Conservation (phyloP, 495 filamentous ascomycete species). For the Penicillium subrubescens region DNA sequence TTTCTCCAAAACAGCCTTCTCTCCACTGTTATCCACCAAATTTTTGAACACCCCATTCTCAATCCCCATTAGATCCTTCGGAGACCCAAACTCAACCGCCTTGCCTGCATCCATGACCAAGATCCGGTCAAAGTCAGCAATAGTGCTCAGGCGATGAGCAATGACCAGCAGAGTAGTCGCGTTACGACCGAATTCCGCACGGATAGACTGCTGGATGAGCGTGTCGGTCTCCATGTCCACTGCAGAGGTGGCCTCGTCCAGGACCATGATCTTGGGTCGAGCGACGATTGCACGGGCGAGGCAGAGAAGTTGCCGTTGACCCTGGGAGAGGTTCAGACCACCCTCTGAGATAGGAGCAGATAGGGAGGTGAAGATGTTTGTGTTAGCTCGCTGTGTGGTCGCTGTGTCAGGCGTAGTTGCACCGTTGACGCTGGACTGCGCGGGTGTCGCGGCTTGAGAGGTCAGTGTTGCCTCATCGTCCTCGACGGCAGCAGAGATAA, state of each 20-base stretch:
- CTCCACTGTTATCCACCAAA: slow-evolving; percentile 77
- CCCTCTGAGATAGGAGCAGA: slow-evolving; percentile 69
- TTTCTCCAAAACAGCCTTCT: slow-evolving; percentile 60
- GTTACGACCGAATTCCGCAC: slow-evolving; percentile 71
- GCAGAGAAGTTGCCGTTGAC: slow-evolving; percentile 86
- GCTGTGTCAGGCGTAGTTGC: slow-evolving; percentile 31
- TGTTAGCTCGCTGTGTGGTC: slow-evolving; percentile 45
- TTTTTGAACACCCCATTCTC: slow-evolving; percentile 62
- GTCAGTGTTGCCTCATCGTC: slow-evolving; percentile 40
- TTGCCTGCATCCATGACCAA: slow-evolving; percentile 76
- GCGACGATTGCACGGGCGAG: slow-evolving; percentile 84
- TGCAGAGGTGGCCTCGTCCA: slow-evolving; percentile 88
- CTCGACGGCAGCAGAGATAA: slow-evolving; percentile 49
- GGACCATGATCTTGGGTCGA: slow-evolving; percentile 79
- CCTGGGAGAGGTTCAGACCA: slow-evolving; percentile 81
- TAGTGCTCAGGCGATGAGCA: slow-evolving; percentile 83
- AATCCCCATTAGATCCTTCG: slow-evolving; percentile 65
- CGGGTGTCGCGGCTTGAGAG: slow-evolving; percentile 33
- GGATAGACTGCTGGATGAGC: slow-evolving; percentile 79
- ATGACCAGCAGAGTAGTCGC: slow-evolving; percentile 82
- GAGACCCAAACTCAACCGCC: slow-evolving; percentile 73
- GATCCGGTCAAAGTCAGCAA: slow-evolving; percentile 84
- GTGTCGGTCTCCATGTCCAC: slow-evolving; percentile 87
- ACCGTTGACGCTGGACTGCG: slow-evolving; percentile 22
- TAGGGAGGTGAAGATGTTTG: slow-evolving; percentile 64